Evolutionary conservation across 2,329 filamentous ascomycete species (phyloP).

Genomic region (Alternaria solani): DNA sequence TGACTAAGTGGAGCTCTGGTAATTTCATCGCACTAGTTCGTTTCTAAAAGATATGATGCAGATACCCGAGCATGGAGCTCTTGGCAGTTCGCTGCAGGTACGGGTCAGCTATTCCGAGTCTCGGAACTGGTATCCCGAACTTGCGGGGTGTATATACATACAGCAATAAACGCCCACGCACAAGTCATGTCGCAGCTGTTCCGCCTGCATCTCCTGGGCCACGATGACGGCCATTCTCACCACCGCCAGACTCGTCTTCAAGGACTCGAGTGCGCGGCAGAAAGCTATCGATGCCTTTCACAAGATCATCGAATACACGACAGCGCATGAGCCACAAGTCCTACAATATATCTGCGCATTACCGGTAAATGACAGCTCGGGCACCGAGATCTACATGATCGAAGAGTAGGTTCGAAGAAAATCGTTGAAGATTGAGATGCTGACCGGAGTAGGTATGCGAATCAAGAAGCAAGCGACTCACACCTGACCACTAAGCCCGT

Average conservation of each 20-base stretch:
- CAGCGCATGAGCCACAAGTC: conserved; percentile 32
- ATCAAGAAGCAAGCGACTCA: conserved; percentile 29
- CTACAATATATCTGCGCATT: conserved; percentile 35
- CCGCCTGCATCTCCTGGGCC: background rate
- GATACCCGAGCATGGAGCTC: rapidly evolving
- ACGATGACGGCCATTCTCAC: conserved; percentile 31
- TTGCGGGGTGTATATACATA: conserved; percentile 11
- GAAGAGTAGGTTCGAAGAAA: conserved; percentile 22
- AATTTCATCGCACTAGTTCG: background rate
- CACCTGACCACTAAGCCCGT: conserved; percentile 33
- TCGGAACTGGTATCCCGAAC: conserved; percentile 20
- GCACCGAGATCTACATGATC: conserved; percentile 38
- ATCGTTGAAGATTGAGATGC: background rate
- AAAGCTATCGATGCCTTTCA: conserved; percentile 32
- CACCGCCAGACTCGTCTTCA: conserved; percentile 32
- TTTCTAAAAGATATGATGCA: background rate
- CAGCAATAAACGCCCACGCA: background rate
- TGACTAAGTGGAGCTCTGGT: rapidly evolving
- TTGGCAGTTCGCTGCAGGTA: background rate
- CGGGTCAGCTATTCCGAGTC: conserved; percentile 20
- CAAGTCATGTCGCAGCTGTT: background rate
- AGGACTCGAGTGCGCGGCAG: conserved; percentile 17
- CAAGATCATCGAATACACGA: conserved; percentile 34
- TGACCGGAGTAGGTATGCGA: conserved; percentile 20
- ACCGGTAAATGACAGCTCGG: conserved; percentile 22